phyloP scores from a whole-genome alignment of 2,329 filamentous ascomycete genomes.

The Penicillium corylophilum region DNA sequence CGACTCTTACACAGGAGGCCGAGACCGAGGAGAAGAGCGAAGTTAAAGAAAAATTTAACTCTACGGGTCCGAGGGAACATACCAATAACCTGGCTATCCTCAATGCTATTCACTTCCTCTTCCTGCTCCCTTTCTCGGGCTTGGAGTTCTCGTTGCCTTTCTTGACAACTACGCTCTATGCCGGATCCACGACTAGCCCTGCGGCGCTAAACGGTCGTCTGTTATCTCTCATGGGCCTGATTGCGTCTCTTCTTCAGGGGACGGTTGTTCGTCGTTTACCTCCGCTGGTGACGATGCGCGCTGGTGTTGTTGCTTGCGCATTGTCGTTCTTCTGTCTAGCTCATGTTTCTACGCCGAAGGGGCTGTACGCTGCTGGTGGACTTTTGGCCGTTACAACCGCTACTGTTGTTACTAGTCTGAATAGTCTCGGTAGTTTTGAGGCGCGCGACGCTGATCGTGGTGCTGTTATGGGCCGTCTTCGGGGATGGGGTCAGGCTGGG shows the following conservation, averaged over 20 bases:
- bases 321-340: slow-evolving; percentile 77
- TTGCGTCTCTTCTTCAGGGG: slow-evolving; percentile 90
- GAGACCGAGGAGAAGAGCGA: background rate
- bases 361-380: slow-evolving; percentile 78
- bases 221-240: slow-evolving; percentile 84
- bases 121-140: slow-evolving; percentile 94
- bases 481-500: slow-evolving; percentile 80
- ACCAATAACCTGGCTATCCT: slow-evolving; percentile 83
- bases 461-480: slow-evolving; percentile 78
- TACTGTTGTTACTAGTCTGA: slow-evolving; percentile 90
- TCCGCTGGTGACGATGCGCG: slow-evolving; percentile 74
- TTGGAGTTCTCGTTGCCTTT: slow-evolving; percentile 98
- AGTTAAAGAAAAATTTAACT: background rate
- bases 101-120: slow-evolving; percentile 82
- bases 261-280: slow-evolving; percentile 83
- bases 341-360: slow-evolving; percentile 63
- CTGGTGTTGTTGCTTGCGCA: slow-evolving; percentile 75
- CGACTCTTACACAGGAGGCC: slow-evolving; percentile 23
- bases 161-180: slow-evolving; percentile 93
- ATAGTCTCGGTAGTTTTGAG: slow-evolving; percentile 88
- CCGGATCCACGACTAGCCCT: slow-evolving; percentile 57
- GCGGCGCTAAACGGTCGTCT: slow-evolving; percentile 79
- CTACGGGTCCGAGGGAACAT: slow-evolving; percentile 34
- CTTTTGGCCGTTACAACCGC: slow-evolving; percentile 86
- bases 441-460: slow-evolving; percentile 77